Evolutionary conservation across 768 basidiomycete genomes (phyloP).

Genomic region (Neoboletus subvelutipes): DNA sequence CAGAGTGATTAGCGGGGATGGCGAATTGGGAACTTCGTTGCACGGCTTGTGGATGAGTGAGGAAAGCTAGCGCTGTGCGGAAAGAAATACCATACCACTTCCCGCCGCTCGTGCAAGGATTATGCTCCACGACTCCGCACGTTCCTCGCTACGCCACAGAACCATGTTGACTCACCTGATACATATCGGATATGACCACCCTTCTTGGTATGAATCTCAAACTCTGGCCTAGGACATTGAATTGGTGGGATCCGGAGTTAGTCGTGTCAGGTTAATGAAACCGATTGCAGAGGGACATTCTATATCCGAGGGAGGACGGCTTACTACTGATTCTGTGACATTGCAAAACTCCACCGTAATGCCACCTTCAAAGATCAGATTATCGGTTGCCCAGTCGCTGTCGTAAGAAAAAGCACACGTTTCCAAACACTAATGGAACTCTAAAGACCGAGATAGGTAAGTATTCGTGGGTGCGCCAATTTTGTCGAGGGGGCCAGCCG

Average conservation of each 20-base stretch:
- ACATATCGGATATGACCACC: constrained; percentile 1
- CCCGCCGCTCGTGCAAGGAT: not conserved
- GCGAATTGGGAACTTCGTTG: not conserved
- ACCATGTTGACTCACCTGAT: constrained; percentile 11
- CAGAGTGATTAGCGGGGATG: not conserved
- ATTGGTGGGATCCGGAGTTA: not conserved
- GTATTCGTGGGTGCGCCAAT: constrained; percentile 1
- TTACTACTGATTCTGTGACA: not conserved
- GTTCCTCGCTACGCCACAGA: constrained; percentile 25
- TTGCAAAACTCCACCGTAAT: constrained; percentile 5
- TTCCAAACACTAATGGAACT: constrained; percentile 9
- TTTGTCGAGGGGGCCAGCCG: not conserved
- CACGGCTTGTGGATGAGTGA: not conserved
- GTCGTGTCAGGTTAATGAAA: constrained; percentile 5
- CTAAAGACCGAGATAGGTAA: constrained; percentile 2
- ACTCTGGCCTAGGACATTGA: not conserved
- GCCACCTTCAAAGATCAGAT: constrained; percentile 2
- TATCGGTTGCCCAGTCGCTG: not conserved
- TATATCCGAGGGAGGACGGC: not conserved
- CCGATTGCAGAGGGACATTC: not conserved
- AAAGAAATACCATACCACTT: not conserved
- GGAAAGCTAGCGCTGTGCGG: not conserved
- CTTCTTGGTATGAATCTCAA: constrained; percentile 2
- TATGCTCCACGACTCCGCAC: constrained; percentile 1
- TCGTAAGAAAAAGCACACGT: not conserved